Evolutionary conservation across 441 rosid species (phyloP), one percentile per base, ranked within the genome.

Genomic region (Theobroma grandiflorum): DNA sequence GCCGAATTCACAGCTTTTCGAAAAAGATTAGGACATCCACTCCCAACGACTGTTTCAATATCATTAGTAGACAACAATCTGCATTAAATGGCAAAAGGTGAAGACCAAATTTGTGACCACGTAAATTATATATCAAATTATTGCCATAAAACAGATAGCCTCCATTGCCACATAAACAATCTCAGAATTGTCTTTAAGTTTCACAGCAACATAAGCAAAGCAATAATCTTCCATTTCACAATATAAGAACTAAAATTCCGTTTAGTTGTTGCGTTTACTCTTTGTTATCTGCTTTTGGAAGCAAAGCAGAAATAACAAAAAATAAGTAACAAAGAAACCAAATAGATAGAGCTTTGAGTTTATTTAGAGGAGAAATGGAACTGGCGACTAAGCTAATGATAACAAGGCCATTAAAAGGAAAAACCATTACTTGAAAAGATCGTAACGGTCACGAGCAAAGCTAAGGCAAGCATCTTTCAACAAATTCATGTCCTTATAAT

Each of bases 381-480:
- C 12, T 43, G 45, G 52, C 4, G 22, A 58, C n/a, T 15, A 43
- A 59, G 53, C 68, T 31, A 47, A 64, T 35, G 6, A 50, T 4
- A 76, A 49, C 31, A 53, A 72, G 38, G 50, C 6, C 3, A 58
- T 42, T 75, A 38, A 33, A 6, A 18, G 31, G 62, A 77, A 5
- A 77, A 31, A n/a, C 61, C 64, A 47, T 72, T 80, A 97, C 99
- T 86, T 91, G 80, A 97, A 87, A 65, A 94, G 50, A 80, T 97
- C 98, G 87, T 88, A 95, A 53, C 99, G 84, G 79, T 95, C 99
- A 15, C 98, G 98, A 49, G 98, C 98, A 74, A 97, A 97, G 84
- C 93, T 90, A 67, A 92, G 92, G 82, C 97, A 97, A 66, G 97
- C 91, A 47, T 91, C 94, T 81, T 91, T 97, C n/a, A 95, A 78